These are phyloP conservation scores for Microbotryomycetes sp. DNA, from an alignment of 1,284 basidiomycete species.

Conservation along the genomic window DNA sequence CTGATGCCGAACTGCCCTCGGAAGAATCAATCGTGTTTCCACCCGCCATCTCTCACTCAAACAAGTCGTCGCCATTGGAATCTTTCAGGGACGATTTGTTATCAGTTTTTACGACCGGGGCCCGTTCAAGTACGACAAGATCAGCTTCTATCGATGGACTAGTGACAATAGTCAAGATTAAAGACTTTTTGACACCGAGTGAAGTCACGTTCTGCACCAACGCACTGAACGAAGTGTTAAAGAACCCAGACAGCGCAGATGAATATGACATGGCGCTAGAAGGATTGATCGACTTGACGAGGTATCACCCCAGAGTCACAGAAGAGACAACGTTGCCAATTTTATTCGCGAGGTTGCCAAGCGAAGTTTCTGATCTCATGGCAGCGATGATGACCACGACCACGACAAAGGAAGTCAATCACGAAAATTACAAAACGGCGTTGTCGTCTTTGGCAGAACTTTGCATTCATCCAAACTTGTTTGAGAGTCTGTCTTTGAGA, in stretches of 20 bases:
- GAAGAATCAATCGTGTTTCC: constrained; percentile 17
- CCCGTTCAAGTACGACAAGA: constrained; percentile 19
- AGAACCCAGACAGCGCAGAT: constrained; percentile 45
- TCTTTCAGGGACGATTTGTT: constrained; percentile 70
- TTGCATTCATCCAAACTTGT: constrained; percentile 68
- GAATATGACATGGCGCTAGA: constrained; percentile 59
- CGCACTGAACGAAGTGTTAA: constrained; percentile 61
- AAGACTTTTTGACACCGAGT: constrained; percentile 57
- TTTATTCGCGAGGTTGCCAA: constrained; percentile 60
- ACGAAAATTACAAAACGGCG: constrained; percentile 60
- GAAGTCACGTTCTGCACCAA: constrained; percentile 76
- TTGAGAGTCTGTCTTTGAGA: constrained; percentile 74
- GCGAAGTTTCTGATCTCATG: constrained; percentile 43
- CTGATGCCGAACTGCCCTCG: background rate
- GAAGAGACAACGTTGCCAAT: constrained; percentile 70
- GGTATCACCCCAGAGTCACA: constrained; percentile 53
- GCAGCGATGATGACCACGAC: too few species aligned
- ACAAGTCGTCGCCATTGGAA: constrained; percentile 49
- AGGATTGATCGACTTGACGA: constrained; percentile 62
- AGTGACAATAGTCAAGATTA: constrained; percentile 58
- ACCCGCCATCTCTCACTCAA: constrained; percentile 3
- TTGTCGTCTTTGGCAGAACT: constrained; percentile 67
- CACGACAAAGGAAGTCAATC: constrained; percentile 53
- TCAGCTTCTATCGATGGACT: constrained; percentile 57
- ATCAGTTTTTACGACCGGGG: constrained; percentile 55